phyloP scores from a whole-genome alignment of 1,284 basidiomycete species.

The Pisolithus thermaeus region DNA sequence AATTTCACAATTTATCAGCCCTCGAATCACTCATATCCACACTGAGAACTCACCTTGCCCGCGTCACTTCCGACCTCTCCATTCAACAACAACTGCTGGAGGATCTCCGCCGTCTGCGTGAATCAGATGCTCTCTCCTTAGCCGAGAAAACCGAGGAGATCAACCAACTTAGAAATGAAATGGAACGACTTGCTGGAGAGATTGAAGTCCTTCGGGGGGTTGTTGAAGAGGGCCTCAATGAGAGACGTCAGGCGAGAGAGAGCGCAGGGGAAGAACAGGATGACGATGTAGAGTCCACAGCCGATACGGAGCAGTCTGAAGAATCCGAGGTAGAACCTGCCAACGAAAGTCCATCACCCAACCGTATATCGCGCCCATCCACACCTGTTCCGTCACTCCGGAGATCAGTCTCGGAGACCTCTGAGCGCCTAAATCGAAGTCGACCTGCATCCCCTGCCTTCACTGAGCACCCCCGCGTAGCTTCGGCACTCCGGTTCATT shows the following conservation, averaged over 20 bases:
- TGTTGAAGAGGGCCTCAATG: constrained; percentile 77
- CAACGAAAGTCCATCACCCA: not conserved
- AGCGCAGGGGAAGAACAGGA: constrained; percentile 9
- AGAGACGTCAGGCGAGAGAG: constrained; percentile 44
- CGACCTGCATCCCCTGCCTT: not conserved
- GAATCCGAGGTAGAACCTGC: not conserved
- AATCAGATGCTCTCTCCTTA: constrained; percentile 55
- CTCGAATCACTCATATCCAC: constrained; percentile 72
- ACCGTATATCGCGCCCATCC: not conserved
- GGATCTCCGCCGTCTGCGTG: constrained; percentile 59
- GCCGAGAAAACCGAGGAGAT: constrained; percentile 60
- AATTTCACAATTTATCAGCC: constrained; percentile 37
- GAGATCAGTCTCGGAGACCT: not conserved
- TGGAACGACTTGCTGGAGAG: constrained; percentile 73
- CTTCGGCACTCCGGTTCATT: constrained; percentile 19
- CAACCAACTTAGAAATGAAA: constrained; percentile 54
- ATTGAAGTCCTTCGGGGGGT: constrained; percentile 77
- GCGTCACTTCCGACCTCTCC: constrained; percentile 72
- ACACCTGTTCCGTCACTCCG: constrained; percentile 1
- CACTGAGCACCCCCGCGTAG: constrained; percentile 4
- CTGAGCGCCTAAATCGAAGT: not conserved
- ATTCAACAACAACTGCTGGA: constrained; percentile 61
- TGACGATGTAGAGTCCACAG: not conserved
- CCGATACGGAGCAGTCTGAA: not conserved
- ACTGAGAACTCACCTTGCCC: constrained; percentile 66